A percentile compares a stretch with the other conserved stretches of the same genome.
phyloP scores from a whole-genome alignment of 495 filamentous ascomycete genomes.

The Aspergillus kassunensis region DNA sequence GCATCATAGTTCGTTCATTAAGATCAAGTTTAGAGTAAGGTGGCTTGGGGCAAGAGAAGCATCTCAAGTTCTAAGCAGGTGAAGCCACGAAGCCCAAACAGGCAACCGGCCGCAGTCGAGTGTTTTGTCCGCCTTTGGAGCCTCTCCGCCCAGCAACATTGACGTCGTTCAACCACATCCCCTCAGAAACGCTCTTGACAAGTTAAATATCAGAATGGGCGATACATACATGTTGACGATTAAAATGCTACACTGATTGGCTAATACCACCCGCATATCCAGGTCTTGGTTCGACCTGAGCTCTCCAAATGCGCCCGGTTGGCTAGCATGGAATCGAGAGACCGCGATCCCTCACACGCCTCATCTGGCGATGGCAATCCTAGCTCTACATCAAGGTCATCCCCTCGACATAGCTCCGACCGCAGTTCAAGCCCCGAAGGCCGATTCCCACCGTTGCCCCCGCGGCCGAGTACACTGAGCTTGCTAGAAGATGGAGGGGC shows the following conservation, averaged over 20 bases:
- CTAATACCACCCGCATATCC: not conserved
- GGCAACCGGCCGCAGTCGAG: constrained; percentile 13
- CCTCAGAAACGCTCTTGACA: not conserved
- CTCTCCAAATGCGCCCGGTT: constrained; percentile 10
- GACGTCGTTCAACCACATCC: not conserved
- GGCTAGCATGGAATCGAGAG: constrained; percentile 15
- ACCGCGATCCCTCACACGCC: constrained; percentile 2
- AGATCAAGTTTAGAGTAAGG: constrained; percentile 14
- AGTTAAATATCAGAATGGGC: constrained; percentile 2
- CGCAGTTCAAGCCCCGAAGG: constrained; percentile 36
- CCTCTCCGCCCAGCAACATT: not conserved
- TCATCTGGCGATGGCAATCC: not conserved
- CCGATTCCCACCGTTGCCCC: constrained; percentile 62
- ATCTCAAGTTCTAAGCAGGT: constrained; percentile 18
- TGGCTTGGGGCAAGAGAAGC: constrained; percentile 15
- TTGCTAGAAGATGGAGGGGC: constrained; percentile 38
- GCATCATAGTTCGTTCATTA: constrained; percentile 40
- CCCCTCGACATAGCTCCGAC: constrained; percentile 9
- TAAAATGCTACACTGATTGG: constrained; percentile 2
- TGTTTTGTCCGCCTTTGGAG: constrained; percentile 13
- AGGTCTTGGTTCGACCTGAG: not conserved
- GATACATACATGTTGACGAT: not conserved
- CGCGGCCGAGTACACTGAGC: constrained; percentile 52
- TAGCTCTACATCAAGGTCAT: constrained; percentile 1
- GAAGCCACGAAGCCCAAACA: constrained; percentile 30